These are phyloP conservation scores for Fagopyrum homotropicum DNA, from an alignment of 148 eudicot species.

Conservation along the genomic window DNA sequence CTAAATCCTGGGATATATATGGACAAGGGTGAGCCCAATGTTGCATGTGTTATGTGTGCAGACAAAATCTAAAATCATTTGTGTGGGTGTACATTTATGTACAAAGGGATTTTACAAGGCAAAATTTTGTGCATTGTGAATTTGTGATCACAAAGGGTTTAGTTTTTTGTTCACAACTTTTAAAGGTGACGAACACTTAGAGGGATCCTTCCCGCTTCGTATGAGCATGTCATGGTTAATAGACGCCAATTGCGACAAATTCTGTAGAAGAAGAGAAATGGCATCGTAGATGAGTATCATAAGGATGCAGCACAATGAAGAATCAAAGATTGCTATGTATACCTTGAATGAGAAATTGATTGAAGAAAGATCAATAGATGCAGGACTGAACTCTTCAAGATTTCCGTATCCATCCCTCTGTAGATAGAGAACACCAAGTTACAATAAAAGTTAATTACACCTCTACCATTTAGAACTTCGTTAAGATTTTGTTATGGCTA, in stretches of 20 bases:
- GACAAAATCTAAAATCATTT: background rate
- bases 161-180: background rate
- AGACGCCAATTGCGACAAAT: conserved; percentile 56
- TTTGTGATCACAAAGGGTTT: conserved; percentile 1
- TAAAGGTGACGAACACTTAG: background rate
- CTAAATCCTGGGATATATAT: background rate
- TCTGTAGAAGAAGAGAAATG: conserved; percentile 28
- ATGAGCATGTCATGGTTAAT: conserved; percentile 59
- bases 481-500: too few relatives aligned
- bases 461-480: background rate
- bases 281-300: background rate
- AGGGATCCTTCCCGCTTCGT: conserved; percentile 34
- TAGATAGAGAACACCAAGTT: background rate
- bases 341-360: conserved; percentile 72
- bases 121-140: background rate
- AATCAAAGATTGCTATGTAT: background rate
- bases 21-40: background rate
- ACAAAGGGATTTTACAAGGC: background rate
- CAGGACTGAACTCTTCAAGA: conserved; percentile 41
- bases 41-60: background rate
- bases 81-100: background rate
- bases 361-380: conserved; percentile 41
- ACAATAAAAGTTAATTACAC: background rate
- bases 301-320: background rate
- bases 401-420: conserved; percentile 53